These are phyloP conservation scores for Ceratopteris richardii DNA, from an alignment of 75 land plant genomes.

Conservation along the genomic window DNA sequence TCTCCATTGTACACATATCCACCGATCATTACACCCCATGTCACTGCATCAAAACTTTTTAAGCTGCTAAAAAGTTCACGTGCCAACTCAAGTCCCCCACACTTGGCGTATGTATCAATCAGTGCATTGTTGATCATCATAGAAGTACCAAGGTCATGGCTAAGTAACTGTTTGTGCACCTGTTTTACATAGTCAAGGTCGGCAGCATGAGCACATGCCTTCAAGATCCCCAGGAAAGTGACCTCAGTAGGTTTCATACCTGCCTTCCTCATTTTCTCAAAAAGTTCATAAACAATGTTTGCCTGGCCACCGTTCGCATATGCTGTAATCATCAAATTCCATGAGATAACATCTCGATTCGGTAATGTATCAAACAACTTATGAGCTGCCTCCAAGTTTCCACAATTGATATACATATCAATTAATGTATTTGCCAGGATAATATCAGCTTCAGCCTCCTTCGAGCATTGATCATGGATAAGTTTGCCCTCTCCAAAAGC, in stretches of 20 bases:
- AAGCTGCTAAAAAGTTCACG: slow-evolving; percentile 8
- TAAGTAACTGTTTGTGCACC: slow-evolving; percentile 26
- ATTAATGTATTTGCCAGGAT: slow-evolving; percentile 7
- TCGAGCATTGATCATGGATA: slow-evolving; percentile 4
- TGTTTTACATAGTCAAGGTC: slow-evolving; percentile 18
- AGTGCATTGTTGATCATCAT: slow-evolving; percentile 9
- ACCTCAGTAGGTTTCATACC: slow-evolving; percentile 8
- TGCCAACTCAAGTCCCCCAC: slow-evolving; percentile 9
- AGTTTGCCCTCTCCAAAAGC: slow-evolving; percentile 8
- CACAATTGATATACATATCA: slow-evolving; percentile 7
- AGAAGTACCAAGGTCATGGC: slow-evolving; percentile 9
- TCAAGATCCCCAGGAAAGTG: slow-evolving; percentile 12
- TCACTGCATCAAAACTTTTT: slow-evolving; percentile 7
- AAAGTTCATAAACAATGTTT: not conserved
- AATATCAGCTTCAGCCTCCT: slow-evolving; percentile 4
- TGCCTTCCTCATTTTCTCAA: slow-evolving; percentile 6
- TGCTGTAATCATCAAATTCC: slow-evolving; percentile 4
- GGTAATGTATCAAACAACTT: not conserved
- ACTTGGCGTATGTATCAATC: slow-evolving; percentile 18
- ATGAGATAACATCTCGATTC: slow-evolving; percentile 6
- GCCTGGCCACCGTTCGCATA: slow-evolving; percentile 15
- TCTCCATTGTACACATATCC: slow-evolving; percentile 9
- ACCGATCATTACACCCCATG: slow-evolving; percentile 23
- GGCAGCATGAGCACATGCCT: slow-evolving; percentile 17
- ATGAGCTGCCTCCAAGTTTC: not conserved